Conservation (phyloP, 495 filamentous ascomycete species). For the Trypethelium eluteriae region DNA sequence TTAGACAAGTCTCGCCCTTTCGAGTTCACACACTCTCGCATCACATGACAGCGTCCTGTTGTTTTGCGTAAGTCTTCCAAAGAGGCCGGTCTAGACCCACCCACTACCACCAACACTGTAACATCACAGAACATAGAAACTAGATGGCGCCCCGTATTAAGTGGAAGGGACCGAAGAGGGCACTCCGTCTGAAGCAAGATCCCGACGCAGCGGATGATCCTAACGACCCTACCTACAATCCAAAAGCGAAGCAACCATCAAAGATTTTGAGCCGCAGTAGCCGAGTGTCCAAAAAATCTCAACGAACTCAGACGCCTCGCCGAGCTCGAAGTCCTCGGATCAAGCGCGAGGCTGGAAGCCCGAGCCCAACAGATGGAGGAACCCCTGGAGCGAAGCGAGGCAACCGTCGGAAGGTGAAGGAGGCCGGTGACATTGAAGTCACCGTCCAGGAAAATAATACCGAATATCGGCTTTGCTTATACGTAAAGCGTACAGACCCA, state of each 20-base stretch:
- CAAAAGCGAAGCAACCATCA: neutral
- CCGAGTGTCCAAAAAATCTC: neutral
- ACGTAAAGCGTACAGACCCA: neutral
- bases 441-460: neutral
- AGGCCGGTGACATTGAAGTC: neutral
- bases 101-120: no score
- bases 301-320: neutral
- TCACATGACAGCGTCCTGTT: no score
- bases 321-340: neutral
- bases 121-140: no score
- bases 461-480: neutral
- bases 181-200: neutral
- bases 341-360: neutral
- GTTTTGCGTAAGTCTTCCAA: no score
- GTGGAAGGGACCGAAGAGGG: neutral
- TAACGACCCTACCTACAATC: neutral
- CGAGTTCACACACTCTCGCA: no score
- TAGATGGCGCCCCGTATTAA: neutral
- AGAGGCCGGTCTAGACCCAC: no score
- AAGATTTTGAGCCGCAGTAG: neutral
- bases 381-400: neutral
- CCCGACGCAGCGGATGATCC: neutral
- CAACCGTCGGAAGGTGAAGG: neutral
- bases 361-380: neutral
- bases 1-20: no score